A percentile compares a stretch with the other conserved stretches of the same genome.
Evolutionary conservation across 768 basidiomycete genomes (phyloP).

Genomic region (Mycena kentingensis): DNA sequence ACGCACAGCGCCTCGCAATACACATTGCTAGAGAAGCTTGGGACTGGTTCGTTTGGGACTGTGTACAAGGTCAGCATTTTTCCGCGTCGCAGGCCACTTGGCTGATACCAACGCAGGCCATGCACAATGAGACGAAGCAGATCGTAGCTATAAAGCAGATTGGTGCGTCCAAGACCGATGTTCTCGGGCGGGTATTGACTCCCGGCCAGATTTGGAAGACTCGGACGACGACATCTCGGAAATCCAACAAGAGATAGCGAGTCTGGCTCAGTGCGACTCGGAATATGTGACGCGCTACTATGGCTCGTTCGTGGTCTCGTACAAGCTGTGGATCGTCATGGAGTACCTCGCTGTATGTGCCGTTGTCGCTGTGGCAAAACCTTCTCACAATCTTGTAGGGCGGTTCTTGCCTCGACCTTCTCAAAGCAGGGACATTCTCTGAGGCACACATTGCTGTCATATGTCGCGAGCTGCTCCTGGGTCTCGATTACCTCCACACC

Average conservation of each 20-base stretch:
- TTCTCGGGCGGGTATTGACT: conserved; percentile 13
- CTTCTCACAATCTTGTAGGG: no score
- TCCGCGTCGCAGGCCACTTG: no score
- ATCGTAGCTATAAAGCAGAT: conserved; percentile 99
- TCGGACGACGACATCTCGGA: conserved; percentile 98
- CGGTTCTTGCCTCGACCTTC: conserved; percentile 95
- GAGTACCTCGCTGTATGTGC: conserved; percentile 97
- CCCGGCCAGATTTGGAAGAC: conserved; percentile 82
- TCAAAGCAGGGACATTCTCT: conserved; percentile 88
- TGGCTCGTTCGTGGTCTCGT: conserved; percentile 93
- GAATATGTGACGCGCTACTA: conserved; percentile 97
- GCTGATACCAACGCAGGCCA: no score
- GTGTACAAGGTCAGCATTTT: no score
- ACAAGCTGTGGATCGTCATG: conserved; percentile 99
- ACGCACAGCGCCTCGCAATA: conserved; percentile 89
- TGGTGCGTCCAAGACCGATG: conserved; percentile 52
- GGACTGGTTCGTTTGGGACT: conserved; percentile 93
- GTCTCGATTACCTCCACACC: conserved; percentile 93
- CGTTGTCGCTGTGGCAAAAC: no score
- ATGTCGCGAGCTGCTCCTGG: conserved; percentile 88
- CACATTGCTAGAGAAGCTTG: conserved; percentile 92
- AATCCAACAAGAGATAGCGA: conserved; percentile 98
- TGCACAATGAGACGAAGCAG: conserved; percentile 91
- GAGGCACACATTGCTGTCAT: conserved; percentile 95
- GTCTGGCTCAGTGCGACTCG: conserved; percentile 92